Conservation (phyloP, 345 rosid species). For the Noccaea caerulescens region DNA sequence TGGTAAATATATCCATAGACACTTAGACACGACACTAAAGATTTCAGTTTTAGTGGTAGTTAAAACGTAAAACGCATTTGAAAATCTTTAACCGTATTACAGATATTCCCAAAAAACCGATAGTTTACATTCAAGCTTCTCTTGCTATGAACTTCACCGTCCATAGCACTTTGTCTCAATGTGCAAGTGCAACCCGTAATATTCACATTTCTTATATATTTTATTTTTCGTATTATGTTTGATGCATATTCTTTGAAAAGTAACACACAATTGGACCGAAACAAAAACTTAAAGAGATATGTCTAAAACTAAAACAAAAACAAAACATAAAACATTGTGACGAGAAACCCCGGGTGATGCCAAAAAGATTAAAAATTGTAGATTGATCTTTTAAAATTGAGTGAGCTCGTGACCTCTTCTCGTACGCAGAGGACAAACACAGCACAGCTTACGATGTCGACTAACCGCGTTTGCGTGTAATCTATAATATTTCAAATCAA, state of each 20-base stretch:
- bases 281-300: not conserved
- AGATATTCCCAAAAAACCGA: no score
- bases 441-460: constrained; percentile 9
- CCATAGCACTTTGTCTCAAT: constrained; percentile 5
- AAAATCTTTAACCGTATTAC: no score
- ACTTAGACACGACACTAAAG: no score
- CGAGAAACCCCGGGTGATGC: constrained; percentile 5
- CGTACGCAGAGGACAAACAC: constrained; percentile 21
- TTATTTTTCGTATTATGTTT: not conserved
- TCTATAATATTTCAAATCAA: no score
- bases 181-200: constrained; percentile 18
- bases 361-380: not conserved
- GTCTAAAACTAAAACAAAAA: not conserved
- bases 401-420: constrained; percentile 26
- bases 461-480: constrained; percentile 9
- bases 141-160: not conserved
- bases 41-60: no score
- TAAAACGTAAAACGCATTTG: no score
- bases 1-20: no score
- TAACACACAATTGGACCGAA: constrained; percentile 3
- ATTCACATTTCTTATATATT: no score
- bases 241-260: not conserved
- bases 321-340: constrained; percentile 4
- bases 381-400: constrained; percentile 17
- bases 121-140: no score